Percentiles rank a stretch among this genome's conserved stretches.
Evolutionary conservation across 371 early-diverging fungal genomes (phyloP).

Genomic region (Syncephalastrum sp.): DNA sequence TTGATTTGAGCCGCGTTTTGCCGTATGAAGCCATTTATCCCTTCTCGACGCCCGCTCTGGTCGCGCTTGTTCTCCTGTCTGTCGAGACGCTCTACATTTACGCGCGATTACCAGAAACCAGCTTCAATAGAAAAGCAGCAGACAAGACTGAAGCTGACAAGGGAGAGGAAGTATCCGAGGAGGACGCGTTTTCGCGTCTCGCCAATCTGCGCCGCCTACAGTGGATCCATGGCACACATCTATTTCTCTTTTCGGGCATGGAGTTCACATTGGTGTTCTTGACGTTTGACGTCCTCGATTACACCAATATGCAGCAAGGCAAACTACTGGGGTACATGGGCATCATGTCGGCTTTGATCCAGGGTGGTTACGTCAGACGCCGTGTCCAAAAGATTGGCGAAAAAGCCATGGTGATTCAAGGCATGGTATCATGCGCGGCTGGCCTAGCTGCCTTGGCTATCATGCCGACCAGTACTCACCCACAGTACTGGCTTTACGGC

Average conservation of each 20-base stretch:
- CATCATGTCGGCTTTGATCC: conserved; percentile 81
- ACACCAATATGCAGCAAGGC: conserved; percentile 89
- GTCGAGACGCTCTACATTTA: conserved; percentile 81
- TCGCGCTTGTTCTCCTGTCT: conserved; percentile 76
- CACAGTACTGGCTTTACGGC: conserved; percentile 22
- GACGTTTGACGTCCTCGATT: conserved; percentile 88
- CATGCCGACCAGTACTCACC: conserved; percentile 5
- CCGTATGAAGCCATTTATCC: conserved; percentile 61
- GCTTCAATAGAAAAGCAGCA: conserved; percentile 17
- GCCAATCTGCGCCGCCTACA: conserved; percentile 56
- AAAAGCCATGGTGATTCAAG: conserved; percentile 72
- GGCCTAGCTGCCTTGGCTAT: conserved; percentile 69
- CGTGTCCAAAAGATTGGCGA: conserved; percentile 68
- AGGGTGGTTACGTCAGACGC: conserved; percentile 93
- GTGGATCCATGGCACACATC: conserved; percentile 77
- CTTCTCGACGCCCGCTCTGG: conserved; percentile 83
- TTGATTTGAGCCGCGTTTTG: conserved; percentile 57
- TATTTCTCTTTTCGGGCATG: conserved; percentile 96
- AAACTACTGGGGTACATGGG: conserved; percentile 86
- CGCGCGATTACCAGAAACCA: conserved; percentile 79
- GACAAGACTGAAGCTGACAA: neutral
- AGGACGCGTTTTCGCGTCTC: conserved; percentile 24
- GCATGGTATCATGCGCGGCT: conserved; percentile 69
- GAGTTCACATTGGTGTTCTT: conserved; percentile 97
- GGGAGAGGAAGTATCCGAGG: conserved; percentile 3